A percentile compares a stretch with the other conserved stretches of the same genome.
Conservation (phyloP, 805 yeast genomes). For the Wickerhamomyces bisporus region DNA sequence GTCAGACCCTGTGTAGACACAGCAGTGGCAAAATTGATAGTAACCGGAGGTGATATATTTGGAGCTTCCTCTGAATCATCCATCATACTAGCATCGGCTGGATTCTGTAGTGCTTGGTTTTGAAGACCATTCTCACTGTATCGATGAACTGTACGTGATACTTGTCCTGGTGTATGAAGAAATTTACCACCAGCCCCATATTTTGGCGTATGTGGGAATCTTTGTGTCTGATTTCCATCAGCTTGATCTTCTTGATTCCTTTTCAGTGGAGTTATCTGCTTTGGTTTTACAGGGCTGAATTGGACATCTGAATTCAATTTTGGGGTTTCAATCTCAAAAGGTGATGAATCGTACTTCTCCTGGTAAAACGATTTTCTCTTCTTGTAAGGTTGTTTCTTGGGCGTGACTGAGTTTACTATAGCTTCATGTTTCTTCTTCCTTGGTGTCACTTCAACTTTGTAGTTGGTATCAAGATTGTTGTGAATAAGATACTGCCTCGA, state of each 20-base stretch:
- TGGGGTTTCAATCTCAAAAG: slow-evolving; percentile 25
- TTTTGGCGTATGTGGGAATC: slow-evolving; percentile 45
- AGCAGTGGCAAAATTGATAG: slow-evolving; percentile 18
- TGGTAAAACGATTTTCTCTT: slow-evolving; percentile 24
- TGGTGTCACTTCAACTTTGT: slow-evolving; percentile 23
- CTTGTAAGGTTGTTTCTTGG: slow-evolving; percentile 14
- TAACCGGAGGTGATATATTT: slow-evolving; percentile 21
- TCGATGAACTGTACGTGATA: slow-evolving; percentile 12
- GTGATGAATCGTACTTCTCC: slow-evolving; percentile 23
- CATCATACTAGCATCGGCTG: slow-evolving; percentile 1
- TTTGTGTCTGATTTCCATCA: slow-evolving; percentile 22
- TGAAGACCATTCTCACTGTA: slow-evolving; percentile 11
- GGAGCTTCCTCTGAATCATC: slow-evolving; percentile 23
- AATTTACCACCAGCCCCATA: slow-evolving; percentile 35
- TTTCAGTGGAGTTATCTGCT: slow-evolving; percentile 9
- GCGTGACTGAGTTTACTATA: slow-evolving; percentile 19
- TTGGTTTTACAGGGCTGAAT: slow-evolving; percentile 17
- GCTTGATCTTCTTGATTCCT: slow-evolving; percentile 1
- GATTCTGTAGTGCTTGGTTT: background rate
- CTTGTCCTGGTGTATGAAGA: slow-evolving; percentile 24
- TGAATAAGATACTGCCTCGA: slow-evolving; percentile 19
- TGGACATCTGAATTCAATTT: slow-evolving; percentile 22
- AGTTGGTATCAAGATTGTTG: slow-evolving; percentile 18
- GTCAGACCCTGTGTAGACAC: background rate
- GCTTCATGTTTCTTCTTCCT: slow-evolving; percentile 12